phyloP scores from a whole-genome alignment of 2,329 filamentous ascomycete species.

The Arthroderma uncinatum region DNA sequence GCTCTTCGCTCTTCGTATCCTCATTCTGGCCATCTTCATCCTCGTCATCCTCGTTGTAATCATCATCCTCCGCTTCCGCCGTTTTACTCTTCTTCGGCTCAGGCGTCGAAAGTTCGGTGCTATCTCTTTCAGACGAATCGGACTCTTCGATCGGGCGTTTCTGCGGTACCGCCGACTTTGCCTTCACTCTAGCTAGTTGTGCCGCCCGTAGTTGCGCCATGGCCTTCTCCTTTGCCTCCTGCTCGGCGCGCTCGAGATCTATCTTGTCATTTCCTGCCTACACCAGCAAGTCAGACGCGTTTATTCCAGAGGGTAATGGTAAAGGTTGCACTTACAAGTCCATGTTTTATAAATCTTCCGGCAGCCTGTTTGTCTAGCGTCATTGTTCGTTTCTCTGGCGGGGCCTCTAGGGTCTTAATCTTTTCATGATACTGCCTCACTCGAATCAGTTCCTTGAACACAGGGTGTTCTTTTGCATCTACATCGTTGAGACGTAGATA shows the following conservation, averaged over 20 bases:
- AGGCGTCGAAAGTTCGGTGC: background rate
- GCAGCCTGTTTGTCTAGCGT: slow-evolving; percentile 64
- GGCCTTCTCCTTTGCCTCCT: slow-evolving; percentile 41
- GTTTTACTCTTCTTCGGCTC: slow-evolving; percentile 22
- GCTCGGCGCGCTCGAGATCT: slow-evolving; percentile 40
- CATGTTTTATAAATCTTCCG: slow-evolving; percentile 69
- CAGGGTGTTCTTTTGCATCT: slow-evolving; percentile 70
- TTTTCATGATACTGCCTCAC: slow-evolving; percentile 89
- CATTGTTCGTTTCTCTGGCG: slow-evolving; percentile 46
- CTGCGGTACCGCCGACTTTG: slow-evolving; percentile 16
- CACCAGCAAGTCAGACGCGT: background rate
- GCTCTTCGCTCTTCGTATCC: background rate
- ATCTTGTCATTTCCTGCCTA: slow-evolving; percentile 42
- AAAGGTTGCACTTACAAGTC: slow-evolving; percentile 47
- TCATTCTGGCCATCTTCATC: slow-evolving; percentile 14
- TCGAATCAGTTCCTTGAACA: slow-evolving; percentile 75
- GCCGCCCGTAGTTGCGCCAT: slow-evolving; percentile 40
- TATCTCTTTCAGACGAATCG: background rate
- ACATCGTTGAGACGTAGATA: slow-evolving; percentile 67
- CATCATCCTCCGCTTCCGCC: slow-evolving; percentile 19
- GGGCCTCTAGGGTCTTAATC: slow-evolving; percentile 65
- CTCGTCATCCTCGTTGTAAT: slow-evolving; percentile 22
- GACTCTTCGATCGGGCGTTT: slow-evolving; percentile 9
- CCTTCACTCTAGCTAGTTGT: slow-evolving; percentile 30
- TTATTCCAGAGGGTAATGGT: background rate